A percentile compares a stretch with the other conserved stretches of the same genome.
Conservation (phyloP, 2,329 filamentous ascomycete genomes). For the Sporothrix brunneoviolacea region DNA sequence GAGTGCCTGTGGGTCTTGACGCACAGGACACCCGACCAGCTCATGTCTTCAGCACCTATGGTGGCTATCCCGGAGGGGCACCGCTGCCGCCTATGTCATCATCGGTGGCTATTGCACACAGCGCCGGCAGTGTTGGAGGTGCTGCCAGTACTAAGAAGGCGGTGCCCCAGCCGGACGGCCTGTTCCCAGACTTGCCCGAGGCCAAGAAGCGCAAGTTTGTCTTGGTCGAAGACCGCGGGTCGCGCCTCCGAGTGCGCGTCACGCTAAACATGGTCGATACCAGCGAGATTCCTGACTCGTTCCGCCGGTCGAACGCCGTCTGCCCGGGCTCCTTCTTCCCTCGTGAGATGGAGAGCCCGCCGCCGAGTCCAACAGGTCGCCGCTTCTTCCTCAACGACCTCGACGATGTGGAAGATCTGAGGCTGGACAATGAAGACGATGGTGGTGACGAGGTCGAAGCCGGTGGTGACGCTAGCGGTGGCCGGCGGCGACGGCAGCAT, state of each 20-base stretch:
- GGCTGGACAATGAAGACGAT: constrained; percentile 56
- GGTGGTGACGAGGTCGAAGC: constrained; percentile 46
- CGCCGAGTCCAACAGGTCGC: constrained; percentile 66
- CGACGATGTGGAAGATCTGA: constrained; percentile 45
- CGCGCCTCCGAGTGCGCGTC: constrained; percentile 80
- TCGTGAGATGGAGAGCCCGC: constrained; percentile 83
- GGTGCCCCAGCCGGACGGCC: constrained; percentile 55
- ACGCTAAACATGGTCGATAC: constrained; percentile 91
- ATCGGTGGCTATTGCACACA: constrained; percentile 61
- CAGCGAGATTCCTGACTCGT: constrained; percentile 92
- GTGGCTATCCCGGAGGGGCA: constrained; percentile 54
- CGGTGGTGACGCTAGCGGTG: constrained; percentile 31
- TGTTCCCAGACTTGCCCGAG: constrained; percentile 85
- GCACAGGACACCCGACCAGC: constrained; percentile 59
- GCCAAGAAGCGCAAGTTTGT: constrained; percentile 95
- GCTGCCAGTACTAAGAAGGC: constrained; percentile 35
- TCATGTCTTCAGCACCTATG: constrained; percentile 68
- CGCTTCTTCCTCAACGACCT: constrained; percentile 68
- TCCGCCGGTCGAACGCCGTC: constrained; percentile 82
- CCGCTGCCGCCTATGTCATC: constrained; percentile 40
- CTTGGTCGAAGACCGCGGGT: constrained; percentile 81
- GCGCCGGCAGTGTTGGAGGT: constrained; percentile 30
- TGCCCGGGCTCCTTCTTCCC: constrained; percentile 90
- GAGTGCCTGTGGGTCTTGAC: too few relatives aligned
- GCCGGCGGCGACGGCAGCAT: constrained; percentile 26